A percentile compares a stretch with the other conserved stretches of the same genome.
phyloP scores from a whole-genome alignment of 148 eudicot species.

The Silene conica region DNA sequence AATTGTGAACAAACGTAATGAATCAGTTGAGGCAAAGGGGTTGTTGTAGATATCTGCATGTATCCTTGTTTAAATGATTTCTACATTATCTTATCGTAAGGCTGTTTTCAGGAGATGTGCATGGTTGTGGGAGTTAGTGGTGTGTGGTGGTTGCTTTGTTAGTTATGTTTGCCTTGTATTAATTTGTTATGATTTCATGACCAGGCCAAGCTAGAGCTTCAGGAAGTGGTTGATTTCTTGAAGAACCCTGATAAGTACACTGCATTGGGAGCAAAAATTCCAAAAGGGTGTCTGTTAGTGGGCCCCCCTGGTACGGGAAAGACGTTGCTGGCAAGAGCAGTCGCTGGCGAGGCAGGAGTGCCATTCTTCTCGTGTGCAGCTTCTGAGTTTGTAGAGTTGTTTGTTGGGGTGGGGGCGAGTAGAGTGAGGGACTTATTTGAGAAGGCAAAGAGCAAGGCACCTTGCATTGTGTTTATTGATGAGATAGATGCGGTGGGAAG shows the following conservation, averaged over 20 bases:
- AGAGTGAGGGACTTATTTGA: constrained; percentile 97
- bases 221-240: constrained; percentile 97
- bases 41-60: too few relatives aligned
- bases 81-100: too few relatives aligned
- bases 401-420: constrained; percentile 97
- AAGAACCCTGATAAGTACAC: constrained; percentile 98
- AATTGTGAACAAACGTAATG: too few relatives aligned
- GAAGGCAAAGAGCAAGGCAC: constrained; percentile 92
- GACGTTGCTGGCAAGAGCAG: constrained; percentile 87
- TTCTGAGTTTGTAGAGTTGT: constrained; percentile 90
- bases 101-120: too few relatives aligned
- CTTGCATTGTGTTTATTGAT: constrained; percentile 96
- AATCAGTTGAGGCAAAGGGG: too few relatives aligned
- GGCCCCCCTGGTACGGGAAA: constrained; percentile 99
- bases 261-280: constrained; percentile 88
- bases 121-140: too few relatives aligned
- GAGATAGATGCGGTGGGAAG: constrained; percentile 99
- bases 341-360: constrained; percentile 87
- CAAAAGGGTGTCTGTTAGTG: constrained; percentile 90
- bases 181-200: not conserved
- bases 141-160: not conserved
- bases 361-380: constrained; percentile 97
- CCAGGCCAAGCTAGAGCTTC: constrained; percentile 77
- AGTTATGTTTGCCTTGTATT: not conserved
- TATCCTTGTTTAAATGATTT: too few relatives aligned